These are phyloP conservation scores for Xylaria nigripes DNA, from an alignment of 495 filamentous ascomycete species.

Conservation along the genomic window DNA sequence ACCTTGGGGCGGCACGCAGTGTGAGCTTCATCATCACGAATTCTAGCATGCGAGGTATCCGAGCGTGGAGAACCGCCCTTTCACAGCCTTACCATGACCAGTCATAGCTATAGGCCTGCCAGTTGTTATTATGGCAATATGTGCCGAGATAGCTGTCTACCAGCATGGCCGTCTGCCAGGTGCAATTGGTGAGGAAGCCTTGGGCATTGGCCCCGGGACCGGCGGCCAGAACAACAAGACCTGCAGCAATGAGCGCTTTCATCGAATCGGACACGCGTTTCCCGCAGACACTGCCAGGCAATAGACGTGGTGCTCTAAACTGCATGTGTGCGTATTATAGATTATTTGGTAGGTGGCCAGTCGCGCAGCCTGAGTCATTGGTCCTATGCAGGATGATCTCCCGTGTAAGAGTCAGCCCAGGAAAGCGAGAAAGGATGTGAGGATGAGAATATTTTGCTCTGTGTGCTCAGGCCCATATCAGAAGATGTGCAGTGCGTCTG, in stretches of 20 bases:
- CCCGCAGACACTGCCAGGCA: background rate
- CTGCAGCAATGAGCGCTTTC: background rate
- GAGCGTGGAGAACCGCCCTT: background rate
- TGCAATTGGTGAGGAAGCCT: constrained; percentile 20
- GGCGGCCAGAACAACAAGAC: constrained; percentile 7
- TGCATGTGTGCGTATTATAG: background rate
- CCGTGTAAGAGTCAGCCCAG: too few relatives aligned
- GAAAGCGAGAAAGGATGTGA: too few relatives aligned
- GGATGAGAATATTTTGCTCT: too few relatives aligned
- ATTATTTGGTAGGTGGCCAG: too few relatives aligned
- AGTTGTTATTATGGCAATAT: constrained; percentile 27
- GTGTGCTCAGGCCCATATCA: too few relatives aligned
- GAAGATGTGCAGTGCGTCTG: too few relatives aligned
- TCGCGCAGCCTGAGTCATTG: too few relatives aligned
- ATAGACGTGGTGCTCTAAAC: background rate
- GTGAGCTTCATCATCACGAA: constrained; percentile 9
- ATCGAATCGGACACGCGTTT: background rate
- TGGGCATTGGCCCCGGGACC: constrained; percentile 12
- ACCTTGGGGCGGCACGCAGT: constrained; percentile 10
- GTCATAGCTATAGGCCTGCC: constrained; percentile 22
- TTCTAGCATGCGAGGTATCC: background rate
- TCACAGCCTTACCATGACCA: constrained; percentile 23
- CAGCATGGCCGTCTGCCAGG: constrained; percentile 23
- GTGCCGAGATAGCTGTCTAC: constrained; percentile 21
- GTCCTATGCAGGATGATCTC: too few relatives aligned